Percentiles rank a stretch among this genome's conserved stretches.
Evolutionary conservation across 495 filamentous ascomycete genomes (phyloP).

Genomic region (Penicillium bialowiezense): DNA sequence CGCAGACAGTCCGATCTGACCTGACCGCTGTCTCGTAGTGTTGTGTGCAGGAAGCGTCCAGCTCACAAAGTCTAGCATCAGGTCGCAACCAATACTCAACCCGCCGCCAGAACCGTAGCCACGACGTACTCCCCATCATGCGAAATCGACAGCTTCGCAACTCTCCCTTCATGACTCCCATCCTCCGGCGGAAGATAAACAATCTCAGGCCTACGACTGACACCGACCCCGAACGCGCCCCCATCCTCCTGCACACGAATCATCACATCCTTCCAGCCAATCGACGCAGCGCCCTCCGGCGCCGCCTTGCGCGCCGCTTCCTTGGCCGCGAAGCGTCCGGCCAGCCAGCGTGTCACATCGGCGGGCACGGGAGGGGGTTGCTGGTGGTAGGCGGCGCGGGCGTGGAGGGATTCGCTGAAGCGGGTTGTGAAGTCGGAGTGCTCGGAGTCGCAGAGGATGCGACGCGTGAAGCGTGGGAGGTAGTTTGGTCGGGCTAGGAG

Average conservation of each 20-base stretch:
- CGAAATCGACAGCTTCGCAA: constrained; percentile 50
- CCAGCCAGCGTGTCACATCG: constrained; percentile 47
- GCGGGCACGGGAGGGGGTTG: constrained; percentile 22
- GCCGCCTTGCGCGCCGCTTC: constrained; percentile 50
- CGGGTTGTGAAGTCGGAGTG: constrained; percentile 38
- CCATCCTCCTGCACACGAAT: constrained; percentile 30
- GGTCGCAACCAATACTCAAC: too few species aligned
- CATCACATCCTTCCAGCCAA: constrained; percentile 41
- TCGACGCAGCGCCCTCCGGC: constrained; percentile 35
- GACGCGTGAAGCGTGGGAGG: constrained; percentile 48
- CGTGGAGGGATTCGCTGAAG: constrained; percentile 24
- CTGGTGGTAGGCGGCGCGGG: neutral
- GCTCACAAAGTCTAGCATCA: too few species aligned
- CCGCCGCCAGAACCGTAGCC: constrained; percentile 49
- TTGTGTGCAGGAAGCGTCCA: too few species aligned
- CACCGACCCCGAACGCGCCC: constrained; percentile 5
- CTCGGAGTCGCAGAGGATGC: constrained; percentile 48
- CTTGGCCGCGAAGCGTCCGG: constrained; percentile 48
- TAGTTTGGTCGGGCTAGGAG: constrained; percentile 42
- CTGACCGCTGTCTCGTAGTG: too few species aligned
- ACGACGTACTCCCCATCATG: constrained; percentile 61
- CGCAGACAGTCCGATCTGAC: too few species aligned
- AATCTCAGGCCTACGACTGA: constrained; percentile 37
- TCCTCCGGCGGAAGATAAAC: constrained; percentile 29
- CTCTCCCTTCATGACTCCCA: constrained; percentile 17